Evolutionary conservation across 2,329 filamentous ascomycete species (phyloP).

Genomic region (Neofusicoccum umdonicola): DNA sequence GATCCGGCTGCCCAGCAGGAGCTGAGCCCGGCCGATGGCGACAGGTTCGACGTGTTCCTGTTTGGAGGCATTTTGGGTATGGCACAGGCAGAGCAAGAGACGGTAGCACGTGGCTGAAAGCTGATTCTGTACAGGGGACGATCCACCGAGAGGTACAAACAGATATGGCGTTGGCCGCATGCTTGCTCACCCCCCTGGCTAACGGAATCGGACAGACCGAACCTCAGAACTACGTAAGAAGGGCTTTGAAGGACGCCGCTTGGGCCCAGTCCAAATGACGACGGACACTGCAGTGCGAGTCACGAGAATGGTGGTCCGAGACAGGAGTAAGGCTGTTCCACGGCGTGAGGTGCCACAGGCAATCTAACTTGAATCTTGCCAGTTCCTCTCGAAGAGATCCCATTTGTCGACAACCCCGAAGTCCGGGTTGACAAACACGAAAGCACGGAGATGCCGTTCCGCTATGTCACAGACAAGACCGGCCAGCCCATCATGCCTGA

Average conservation of each 20-base stretch:
- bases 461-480: conserved; percentile 76
- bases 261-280: conserved; percentile 96
- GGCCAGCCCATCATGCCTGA: conserved; percentile 88
- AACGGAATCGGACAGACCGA: conserved; percentile 60
- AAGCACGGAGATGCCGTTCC: conserved; percentile 96
- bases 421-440: conserved; percentile 88
- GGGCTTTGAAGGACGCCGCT: conserved; percentile 80
- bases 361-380: conserved; percentile 2
- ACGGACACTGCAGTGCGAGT: conserved; percentile 96
- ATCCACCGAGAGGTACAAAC: conserved; percentile 78
- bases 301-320: conserved; percentile 82
- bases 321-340: conserved; percentile 62
- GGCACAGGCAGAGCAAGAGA: conserved; percentile 22
- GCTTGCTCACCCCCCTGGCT: conserved; percentile 17
- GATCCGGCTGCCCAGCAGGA: conserved; percentile 83
- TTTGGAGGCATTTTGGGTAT: conserved; percentile 94
- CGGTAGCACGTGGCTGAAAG: background rate
- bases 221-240: conserved; percentile 95
- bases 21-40: conserved; percentile 76
- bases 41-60: conserved; percentile 82
- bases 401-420: conserved; percentile 85
- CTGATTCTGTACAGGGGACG: conserved; percentile 65
- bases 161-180: background rate
- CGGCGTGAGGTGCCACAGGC: conserved; percentile 3
- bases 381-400: conserved; percentile 77